phyloP scores from a whole-genome alignment of 495 filamentous ascomycete genomes.

The Thozetella sp. region DNA sequence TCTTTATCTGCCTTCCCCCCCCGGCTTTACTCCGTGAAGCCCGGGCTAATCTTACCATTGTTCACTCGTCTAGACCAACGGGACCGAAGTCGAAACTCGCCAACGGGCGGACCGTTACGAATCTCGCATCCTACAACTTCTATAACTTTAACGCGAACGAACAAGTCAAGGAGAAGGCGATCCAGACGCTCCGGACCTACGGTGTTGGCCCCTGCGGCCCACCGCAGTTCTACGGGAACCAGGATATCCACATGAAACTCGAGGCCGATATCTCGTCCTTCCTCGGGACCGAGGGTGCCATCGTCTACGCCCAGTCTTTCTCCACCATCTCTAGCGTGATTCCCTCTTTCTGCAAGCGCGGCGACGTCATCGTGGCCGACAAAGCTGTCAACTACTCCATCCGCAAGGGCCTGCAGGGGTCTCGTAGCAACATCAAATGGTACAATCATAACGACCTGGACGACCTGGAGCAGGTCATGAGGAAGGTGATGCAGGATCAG shows the following conservation, averaged over 20 bases:
- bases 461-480: constrained; percentile 84
- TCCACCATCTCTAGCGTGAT: constrained; percentile 94
- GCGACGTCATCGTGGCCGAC: constrained; percentile 98
- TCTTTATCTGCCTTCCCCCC: not conserved
- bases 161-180: constrained; percentile 88
- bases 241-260: constrained; percentile 97
- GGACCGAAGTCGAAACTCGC: constrained; percentile 87
- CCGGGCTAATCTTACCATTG: not conserved
- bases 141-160: constrained; percentile 96
- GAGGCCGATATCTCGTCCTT: constrained; percentile 92
- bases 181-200: constrained; percentile 90
- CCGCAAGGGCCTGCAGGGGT: constrained; percentile 91
- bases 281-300: constrained; percentile 82
- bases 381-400: constrained; percentile 92
- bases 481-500: constrained; percentile 85
- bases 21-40: not conserved
- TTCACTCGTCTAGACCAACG: constrained; percentile 63
- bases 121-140: constrained; percentile 92
- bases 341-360: constrained; percentile 93
- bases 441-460: constrained; percentile 97
- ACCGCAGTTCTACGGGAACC: constrained; percentile 96
- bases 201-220: constrained; percentile 96
- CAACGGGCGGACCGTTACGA: constrained; percentile 87
- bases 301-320: constrained; percentile 94
- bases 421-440: constrained; percentile 86